A percentile compares a stretch with the other conserved stretches of the same genome.
These are phyloP conservation scores for Entomortierella lignicola DNA, from an alignment of 192 early-diverging fungal species.

Conservation along the genomic window DNA sequence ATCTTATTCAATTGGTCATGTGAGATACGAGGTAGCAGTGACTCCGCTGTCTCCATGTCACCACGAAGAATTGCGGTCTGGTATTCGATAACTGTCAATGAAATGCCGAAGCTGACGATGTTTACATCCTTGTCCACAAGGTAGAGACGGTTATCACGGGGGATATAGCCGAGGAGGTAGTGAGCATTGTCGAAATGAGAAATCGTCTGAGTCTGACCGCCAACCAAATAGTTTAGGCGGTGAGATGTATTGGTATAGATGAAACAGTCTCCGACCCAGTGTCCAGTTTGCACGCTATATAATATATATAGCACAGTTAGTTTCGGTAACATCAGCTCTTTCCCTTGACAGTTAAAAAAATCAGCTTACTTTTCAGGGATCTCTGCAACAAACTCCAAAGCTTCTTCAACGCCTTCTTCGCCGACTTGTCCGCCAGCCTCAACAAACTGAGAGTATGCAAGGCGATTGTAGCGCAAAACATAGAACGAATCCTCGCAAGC, in stretches of 20 bases:
- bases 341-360: too few species aligned
- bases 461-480: conserved; percentile 90
- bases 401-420: conserved; percentile 97
- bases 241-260: conserved; percentile 95
- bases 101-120: conserved; percentile 91
- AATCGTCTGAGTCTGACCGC: conserved; percentile 93
- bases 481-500: conserved; percentile 95
- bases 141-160: conserved; percentile 94
- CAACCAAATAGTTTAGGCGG: conserved; percentile 97
- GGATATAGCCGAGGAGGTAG: conserved; percentile 95
- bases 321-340: neutral
- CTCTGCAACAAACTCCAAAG: conserved; percentile 95
- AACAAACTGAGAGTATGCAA: conserved; percentile 81
- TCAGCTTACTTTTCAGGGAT: conserved; percentile 80
- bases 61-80: conserved; percentile 97
- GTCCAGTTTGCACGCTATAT: conserved; percentile 88
- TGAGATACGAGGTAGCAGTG: conserved; percentile 87
- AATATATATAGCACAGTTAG: neutral
- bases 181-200: conserved; percentile 93
- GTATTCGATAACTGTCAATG: conserved; percentile 96
- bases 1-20: conserved; percentile 90
- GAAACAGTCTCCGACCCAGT: conserved; percentile 99
- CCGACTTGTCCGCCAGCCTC: conserved; percentile 74
- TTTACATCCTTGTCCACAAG: conserved; percentile 95
- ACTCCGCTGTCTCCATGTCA: conserved; percentile 85